Evolutionary conservation across 345 rosid genomes (phyloP), one percentile per base, ranked within the genome.

Genomic region (Populus pruinosa): DNA sequence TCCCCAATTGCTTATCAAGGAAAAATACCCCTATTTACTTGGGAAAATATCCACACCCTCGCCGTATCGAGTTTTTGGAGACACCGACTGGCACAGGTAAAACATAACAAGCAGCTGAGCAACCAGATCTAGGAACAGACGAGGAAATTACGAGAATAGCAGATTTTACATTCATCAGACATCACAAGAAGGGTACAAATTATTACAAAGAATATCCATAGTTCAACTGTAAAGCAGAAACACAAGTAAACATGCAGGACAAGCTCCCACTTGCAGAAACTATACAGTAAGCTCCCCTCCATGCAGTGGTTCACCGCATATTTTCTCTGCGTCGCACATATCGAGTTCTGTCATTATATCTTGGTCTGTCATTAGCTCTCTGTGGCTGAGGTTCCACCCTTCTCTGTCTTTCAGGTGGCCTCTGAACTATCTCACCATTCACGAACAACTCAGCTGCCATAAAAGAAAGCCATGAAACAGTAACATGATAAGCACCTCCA

Each of bases 341-440:
- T 11, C 97, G 83, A 76, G 98, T 94, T 79, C 97, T 83, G 85
- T 94, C 99, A 67, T 96, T 96, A 86, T 94, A 96, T 86, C 98
- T 91, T n/a, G 99, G 97, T 84, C 98, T 86, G 80, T 94, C 97
- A 62, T 92, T 89, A 16, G 94, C 93, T 87, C 98, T 89, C 87
- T 92, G 98, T 6, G 97, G 97, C 86, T 89, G 98, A 1, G 98
- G 97, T 69, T 90, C 95, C 80, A 94, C 97, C 82, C 97, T 86
- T 78, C 88, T 91, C 83, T 96, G 97, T 78, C 98, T 92, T 82
- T 96, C 99, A 6, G 99, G 98, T 56, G 97, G 70, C 78, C 98
- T 86, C 80, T 92, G 96, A 53, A 96, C 97, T 76, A 94, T 89
- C 89, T 96, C 98, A 9, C 98, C 98, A 73, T 96, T 92, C 70